phyloP scores from a whole-genome alignment of 2,329 filamentous ascomycete species.

The Alternaria ethzedia region DNA sequence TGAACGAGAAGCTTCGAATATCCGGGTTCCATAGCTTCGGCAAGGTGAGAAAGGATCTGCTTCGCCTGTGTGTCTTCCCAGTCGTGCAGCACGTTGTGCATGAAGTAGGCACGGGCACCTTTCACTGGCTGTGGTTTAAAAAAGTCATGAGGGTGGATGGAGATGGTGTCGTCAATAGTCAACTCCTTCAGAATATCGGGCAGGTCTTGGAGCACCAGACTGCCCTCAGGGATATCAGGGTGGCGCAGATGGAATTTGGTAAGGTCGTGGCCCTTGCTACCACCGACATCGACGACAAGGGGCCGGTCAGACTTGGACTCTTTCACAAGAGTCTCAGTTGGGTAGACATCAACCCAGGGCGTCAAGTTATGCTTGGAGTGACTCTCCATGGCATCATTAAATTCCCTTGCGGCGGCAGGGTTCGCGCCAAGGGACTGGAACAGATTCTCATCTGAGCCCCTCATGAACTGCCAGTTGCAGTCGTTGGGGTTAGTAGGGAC shows the following conservation, averaged over 20 bases:
- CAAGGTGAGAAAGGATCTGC: slow-evolving; percentile 1
- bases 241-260: slow-evolving; percentile 4
- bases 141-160: slow-evolving; percentile 2
- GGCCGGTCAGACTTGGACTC: background rate
- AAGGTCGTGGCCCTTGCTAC: slow-evolving; percentile 8
- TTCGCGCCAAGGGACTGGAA: slow-evolving; percentile 8
- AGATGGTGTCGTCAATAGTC: background rate
- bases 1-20: slow-evolving; percentile 4
- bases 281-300: slow-evolving; percentile 7
- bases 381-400: slow-evolving; percentile 7
- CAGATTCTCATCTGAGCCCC: slow-evolving; percentile 3
- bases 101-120: slow-evolving; percentile 5
- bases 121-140: slow-evolving; percentile 5
- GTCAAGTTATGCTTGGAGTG: slow-evolving; percentile 2
- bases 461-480: slow-evolving; percentile 9
- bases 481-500: slow-evolving; percentile 7
- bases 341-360: slow-evolving; percentile 5
- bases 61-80: slow-evolving; percentile 2
- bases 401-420: slow-evolving; percentile 7
- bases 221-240: background rate
- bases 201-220: slow-evolving; percentile 5
- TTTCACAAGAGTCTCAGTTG: slow-evolving; percentile 1
- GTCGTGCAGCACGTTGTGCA: slow-evolving; percentile 6
- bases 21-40: background rate
- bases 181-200: slow-evolving; percentile 5